Conservation (phyloP, 768 basidiomycete genomes). For the Pleurotus tuoliensis region DNA sequence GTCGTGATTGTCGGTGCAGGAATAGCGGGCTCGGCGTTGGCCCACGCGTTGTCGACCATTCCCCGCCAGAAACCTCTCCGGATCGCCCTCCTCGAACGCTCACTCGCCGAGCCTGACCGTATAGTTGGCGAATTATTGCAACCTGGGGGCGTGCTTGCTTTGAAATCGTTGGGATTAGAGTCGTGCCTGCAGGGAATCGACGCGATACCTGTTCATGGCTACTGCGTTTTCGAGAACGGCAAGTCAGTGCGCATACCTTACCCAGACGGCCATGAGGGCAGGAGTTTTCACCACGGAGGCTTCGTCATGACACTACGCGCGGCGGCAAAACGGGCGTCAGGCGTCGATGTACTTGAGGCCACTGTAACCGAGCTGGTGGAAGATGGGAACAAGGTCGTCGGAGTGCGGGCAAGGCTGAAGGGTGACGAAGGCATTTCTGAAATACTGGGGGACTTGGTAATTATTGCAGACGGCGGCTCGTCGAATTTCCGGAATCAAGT, state of each 20-base stretch:
- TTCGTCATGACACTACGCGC: conserved; percentile 79
- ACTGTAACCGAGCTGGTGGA: conserved; percentile 76
- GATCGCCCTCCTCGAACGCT: conserved; percentile 86
- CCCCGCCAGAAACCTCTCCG: conserved; percentile 54
- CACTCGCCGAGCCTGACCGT: conserved; percentile 88
- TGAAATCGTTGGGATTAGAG: conserved; percentile 75
- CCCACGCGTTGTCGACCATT: conserved; percentile 72
- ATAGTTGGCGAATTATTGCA: conserved; percentile 98
- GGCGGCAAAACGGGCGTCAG: conserved; percentile 52
- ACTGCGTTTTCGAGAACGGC: conserved; percentile 70
- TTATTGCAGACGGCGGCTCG: conserved; percentile 93
- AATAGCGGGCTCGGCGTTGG: conserved; percentile 83
- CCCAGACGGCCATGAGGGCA: conserved; percentile 65
- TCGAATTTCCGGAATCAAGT: conserved; percentile 82
- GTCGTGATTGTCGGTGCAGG: conserved; percentile 91
- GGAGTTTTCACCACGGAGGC: conserved; percentile 91
- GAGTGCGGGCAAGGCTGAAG: conserved; percentile 59
- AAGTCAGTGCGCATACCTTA: conserved; percentile 87
- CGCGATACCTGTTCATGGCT: conserved; percentile 78
- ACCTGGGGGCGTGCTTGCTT: conserved; percentile 80
- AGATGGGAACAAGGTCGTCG: conserved; percentile 52
- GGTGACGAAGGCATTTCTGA: conserved; percentile 25
- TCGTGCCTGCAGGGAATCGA: conserved; percentile 83
- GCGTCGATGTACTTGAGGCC: conserved; percentile 82
- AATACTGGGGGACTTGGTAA: conserved; percentile 72